Evolutionary conservation across 1,284 basidiomycete species (phyloP), one percentile per base, ranked within the genome.

Genomic region (Inonotus hispidus): DNA sequence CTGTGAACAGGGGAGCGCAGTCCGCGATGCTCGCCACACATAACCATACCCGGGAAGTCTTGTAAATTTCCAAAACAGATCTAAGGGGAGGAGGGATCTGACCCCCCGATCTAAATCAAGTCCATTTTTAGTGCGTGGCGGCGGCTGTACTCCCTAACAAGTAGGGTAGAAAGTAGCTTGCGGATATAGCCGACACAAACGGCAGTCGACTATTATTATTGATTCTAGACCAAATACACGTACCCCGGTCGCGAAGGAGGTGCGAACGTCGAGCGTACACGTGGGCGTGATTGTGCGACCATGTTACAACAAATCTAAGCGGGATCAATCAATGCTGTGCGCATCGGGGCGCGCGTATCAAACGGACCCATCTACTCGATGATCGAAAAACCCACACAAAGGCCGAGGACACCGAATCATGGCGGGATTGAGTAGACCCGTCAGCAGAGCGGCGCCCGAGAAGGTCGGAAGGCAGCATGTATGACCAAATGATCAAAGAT

Each of bases 371-470:
- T 14, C 13, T 16, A 52, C 14, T 32, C 32, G 25, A 14, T 35
- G 50, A 52, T 52, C 1, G 7, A 52, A 27, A 35, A 27, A 35
- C 49, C 11, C 16, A 27, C 23, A 27, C 8, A 32, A 32, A 52
- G 50, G 14, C 50, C 50, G 50, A 52, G 50, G 50, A 52, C 11
- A 35, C 50, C 50, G 50, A 52, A 19, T 14, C 27, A 16, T 52
- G 25, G 19, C 32, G 50, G 50, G 13, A 27, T 27, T 52, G 16
- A 32, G 16, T 35, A 19, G 27, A 49, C n/a, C 19, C 16, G 50
- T 52, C 47, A 49, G 50, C 27, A n/a, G 14, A 52, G 32, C 50
- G 50, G 50, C 50, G 50, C 50, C 50, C 41, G n/a, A 16, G 41
- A 43, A 43, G 46, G n/a, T 23, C n/a, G 25, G 46, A 49, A 49